Evolutionary conservation across 1,284 basidiomycete species (phyloP).

Genomic region (Peniophora sp.): DNA sequence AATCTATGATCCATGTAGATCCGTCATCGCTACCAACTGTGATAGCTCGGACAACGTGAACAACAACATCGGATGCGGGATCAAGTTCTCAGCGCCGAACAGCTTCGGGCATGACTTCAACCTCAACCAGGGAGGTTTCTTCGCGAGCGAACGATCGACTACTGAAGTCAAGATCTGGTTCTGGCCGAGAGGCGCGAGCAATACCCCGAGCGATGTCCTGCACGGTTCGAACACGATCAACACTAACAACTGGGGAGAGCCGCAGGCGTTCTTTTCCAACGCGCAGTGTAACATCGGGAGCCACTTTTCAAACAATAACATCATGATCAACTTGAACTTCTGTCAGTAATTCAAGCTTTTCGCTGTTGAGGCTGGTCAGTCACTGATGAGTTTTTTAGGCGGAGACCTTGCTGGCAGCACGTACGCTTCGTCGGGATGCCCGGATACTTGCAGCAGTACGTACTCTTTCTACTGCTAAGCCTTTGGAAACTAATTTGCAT

Average conservation of each 20-base stretch:
- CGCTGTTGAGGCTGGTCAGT: not conserved
- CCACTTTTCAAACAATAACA: conserved; percentile 49
- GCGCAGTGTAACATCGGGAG: conserved; percentile 38
- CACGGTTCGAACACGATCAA: not conserved
- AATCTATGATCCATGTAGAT: not conserved
- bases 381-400: not conserved
- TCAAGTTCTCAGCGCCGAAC: not conserved
- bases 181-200: conserved; percentile 33
- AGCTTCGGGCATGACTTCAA: conserved; percentile 1
- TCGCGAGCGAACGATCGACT: conserved; percentile 33
- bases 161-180: conserved; percentile 32
- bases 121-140: conserved; percentile 3
- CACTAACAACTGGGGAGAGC: conserved; percentile 34
- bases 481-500: not conserved
- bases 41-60: not conserved
- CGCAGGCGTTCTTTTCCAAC: conserved; percentile 46
- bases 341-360: conserved; percentile 15
- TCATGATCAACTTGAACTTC: conserved; percentile 49
- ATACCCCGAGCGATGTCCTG: conserved; percentile 17
- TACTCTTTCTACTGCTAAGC: not conserved
- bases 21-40: not conserved
- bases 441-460: not conserved
- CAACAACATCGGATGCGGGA: not conserved
- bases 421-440: not conserved
- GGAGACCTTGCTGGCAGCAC: not conserved